Base-by-base conservation (phyloP, 257 asterid genomes). In the Datura wrightii region DNA sequence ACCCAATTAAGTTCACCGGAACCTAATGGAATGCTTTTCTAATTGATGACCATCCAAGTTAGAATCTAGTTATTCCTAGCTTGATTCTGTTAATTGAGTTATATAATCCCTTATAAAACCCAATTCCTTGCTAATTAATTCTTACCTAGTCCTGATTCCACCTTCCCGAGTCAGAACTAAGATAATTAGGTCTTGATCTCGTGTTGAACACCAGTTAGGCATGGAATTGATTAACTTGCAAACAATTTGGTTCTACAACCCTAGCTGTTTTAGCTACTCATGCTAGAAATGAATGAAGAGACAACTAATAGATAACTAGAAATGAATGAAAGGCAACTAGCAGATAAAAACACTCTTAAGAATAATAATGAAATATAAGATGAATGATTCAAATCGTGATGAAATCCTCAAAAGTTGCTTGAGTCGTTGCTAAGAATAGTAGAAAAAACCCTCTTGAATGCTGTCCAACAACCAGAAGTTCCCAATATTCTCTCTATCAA, bases 51-150 rank as follows among this genome's bases (percentile, higher is more conserved):
- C 42, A 48, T 42, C 80, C 42, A 48, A 74, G 42, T 11, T 46
- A 48, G 80, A 74, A 34, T 48, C 80, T 19, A 74, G 80, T 42
- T 74, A 74, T 74, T 74, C 58, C 59, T 46, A 48, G 19, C 11
- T 46, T 48, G 59, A 48, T 19, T 48, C 42, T 74, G 18, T 48
- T 24, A 19, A 24, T 15, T 74, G 42, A 48, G 80, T 48, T 48
- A 74, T 74, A 24, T 24, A 48, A 74, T 48, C 19, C 60, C n/a
- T 19, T 74, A 11, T 74, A n/a, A 5, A 24, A 11, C 42, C 56
- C 80, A 74, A 74, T 48, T 74, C 59, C 80, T 74, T 19, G 59
- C n/a, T 24, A 6, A 48, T 74, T 46, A 31, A 19, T 74, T 48
- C 11, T 48, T 46, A 24, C 39, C 42, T 74, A 46, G 42, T 48